These are phyloP conservation scores for Syzygium grande DNA, from an alignment of 345 rosid species.

Conservation along the genomic window DNA sequence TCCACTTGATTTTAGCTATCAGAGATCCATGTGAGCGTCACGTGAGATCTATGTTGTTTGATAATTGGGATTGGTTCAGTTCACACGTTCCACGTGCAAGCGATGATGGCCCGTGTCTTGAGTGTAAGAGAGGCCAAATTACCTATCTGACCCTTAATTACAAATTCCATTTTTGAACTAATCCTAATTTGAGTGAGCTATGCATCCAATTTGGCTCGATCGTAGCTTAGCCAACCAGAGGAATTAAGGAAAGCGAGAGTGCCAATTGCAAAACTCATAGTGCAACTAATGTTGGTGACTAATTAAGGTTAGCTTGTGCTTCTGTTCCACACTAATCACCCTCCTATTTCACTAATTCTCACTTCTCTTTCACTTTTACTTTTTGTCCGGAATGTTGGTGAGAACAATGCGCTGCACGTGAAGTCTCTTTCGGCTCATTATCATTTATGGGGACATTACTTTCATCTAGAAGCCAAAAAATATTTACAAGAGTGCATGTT, in stretches of 20 bases:
- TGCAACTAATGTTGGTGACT: not conserved
- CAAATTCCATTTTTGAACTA: not conserved
- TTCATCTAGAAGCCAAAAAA: not conserved
- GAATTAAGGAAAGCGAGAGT: not conserved
- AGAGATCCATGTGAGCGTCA: not conserved
- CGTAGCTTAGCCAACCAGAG: not conserved
- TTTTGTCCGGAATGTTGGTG: not conserved
- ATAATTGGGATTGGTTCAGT: not conserved
- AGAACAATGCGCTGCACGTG: not conserved
- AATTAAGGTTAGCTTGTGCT: not conserved
- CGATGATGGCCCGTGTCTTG: not conserved
- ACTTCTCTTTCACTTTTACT: not conserved
- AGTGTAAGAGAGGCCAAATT: not conserved
- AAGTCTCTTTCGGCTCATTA: not conserved
- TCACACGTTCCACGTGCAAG: not conserved
- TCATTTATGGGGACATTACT: not conserved
- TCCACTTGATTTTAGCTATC: not conserved
- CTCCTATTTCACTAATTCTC: not conserved
- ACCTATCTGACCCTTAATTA: fast-evolving
- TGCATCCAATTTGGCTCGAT: not conserved
- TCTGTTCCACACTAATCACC: not conserved
- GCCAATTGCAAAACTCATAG: not conserved
- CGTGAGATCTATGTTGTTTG: not conserved
- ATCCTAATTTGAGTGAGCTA: not conserved
- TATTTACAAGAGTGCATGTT: not conserved